Percentiles rank a stretch among this genome's conserved stretches.
These are phyloP conservation scores for Pseudocercospora eumusae DNA, from an alignment of 2,329 filamentous ascomycete species.

Conservation along the genomic window DNA sequence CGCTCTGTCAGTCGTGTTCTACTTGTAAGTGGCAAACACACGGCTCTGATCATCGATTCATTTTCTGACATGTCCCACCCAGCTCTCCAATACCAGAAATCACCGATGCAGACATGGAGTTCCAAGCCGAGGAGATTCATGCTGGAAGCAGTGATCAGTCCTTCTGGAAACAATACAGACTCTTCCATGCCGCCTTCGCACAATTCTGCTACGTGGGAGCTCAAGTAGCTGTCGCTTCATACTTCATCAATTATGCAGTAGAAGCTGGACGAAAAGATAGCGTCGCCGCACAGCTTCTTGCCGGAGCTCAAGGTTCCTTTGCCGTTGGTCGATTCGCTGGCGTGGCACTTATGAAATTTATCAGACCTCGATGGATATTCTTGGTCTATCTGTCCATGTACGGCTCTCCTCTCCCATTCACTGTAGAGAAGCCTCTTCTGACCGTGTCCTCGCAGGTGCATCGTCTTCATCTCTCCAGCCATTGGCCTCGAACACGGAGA, in stretches of 20 bases:
- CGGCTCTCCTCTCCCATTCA: not conserved
- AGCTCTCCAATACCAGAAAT: constrained; percentile 55
- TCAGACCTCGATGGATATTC: constrained; percentile 69
- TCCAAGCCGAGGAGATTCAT: constrained; percentile 46
- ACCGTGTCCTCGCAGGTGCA: constrained; percentile 33
- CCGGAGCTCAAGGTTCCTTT: constrained; percentile 73
- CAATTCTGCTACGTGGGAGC: constrained; percentile 81
- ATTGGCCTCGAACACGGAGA: constrained; percentile 53
- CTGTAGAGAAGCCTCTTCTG: not conserved
- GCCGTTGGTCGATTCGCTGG: constrained; percentile 71
- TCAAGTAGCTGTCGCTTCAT: constrained; percentile 59
- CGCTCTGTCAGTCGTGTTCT: constrained; percentile 59
- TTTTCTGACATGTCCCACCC: constrained; percentile 13
- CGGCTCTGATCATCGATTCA: not conserved
- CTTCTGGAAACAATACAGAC: constrained; percentile 63
- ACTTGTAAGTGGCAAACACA: constrained; percentile 43
- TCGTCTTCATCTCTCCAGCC: constrained; percentile 59
- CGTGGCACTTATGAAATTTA: constrained; percentile 64
- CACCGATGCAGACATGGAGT: constrained; percentile 63
- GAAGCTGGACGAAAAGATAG: constrained; percentile 57
- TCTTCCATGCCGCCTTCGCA: constrained; percentile 74
- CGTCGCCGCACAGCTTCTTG: constrained; percentile 67
- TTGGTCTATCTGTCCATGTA: constrained; percentile 63
- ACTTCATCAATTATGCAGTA: constrained; percentile 68
- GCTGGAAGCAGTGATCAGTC: constrained; percentile 47